Evolutionary conservation across 495 filamentous ascomycete species (phyloP), one percentile per base, ranked within the genome.

Genomic region (Recurvomyces mirabilis): DNA sequence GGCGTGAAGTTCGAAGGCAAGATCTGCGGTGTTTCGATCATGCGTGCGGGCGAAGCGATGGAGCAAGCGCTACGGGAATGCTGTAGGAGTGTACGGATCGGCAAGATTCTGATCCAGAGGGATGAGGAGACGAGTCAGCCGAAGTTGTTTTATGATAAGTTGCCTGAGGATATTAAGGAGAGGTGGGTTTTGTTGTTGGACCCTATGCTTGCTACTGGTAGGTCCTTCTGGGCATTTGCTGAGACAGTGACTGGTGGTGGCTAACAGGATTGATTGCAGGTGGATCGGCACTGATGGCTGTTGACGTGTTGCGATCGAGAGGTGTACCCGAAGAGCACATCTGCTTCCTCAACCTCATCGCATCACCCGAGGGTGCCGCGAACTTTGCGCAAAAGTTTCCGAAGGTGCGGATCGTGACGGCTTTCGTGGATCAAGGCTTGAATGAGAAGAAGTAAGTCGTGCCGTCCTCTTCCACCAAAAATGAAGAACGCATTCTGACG

Each of bases 201-300:
- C 60, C 91, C 93, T 2, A 98, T 98, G 91, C 88, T 98, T 66
- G 91, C 91, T 37, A 96, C 91, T 51, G 91, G 89, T 88, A n/a
- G n/a, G n/a, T n/a, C n/a, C n/a, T n/a, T n/a, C n/a, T n/a, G 63
- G 58, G 72, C 60, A 18, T 34, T 36, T 29, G 35, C 56, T 58
- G 28, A 61, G 21, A 7, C 30, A 5, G 39, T 15, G 15, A 18
- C 9, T 38, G 21, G 12, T 22, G 20, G 11, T n/a, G 12, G 44
- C 46, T 49, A 41, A 54, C 23, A 13, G n/a, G n/a, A n/a, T 18
- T 5, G 43, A 21, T 11, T 35, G 14, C 52, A 93, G 87, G 87
- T 52, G 91, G 91, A 32, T 95, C 88, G 19, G 91, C 91, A 13
- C 93, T 87, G 19, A 88, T 98, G 79, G 91, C 91, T 12, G 87